A percentile compares a stretch with the other conserved stretches of the same genome.
Evolutionary conservation across 2,329 filamentous ascomycete species (phyloP).

Genomic region (Ophiostoma ips): DNA sequence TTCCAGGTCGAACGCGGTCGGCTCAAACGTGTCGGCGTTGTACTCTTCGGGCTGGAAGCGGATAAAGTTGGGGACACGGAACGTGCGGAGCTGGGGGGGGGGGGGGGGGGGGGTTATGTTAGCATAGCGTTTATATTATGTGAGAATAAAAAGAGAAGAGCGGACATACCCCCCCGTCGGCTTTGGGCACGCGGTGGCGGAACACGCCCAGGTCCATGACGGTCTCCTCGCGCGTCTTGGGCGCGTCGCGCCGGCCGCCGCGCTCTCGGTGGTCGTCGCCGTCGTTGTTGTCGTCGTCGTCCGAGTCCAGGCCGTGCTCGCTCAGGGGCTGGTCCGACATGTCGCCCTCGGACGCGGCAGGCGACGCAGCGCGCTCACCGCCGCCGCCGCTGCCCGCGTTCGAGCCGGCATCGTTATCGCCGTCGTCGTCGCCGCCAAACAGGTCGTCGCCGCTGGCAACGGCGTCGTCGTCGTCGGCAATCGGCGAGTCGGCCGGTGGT

Average conservation of each 20-base stretch:
- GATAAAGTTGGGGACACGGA: constrained; percentile 61
- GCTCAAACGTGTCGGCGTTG: constrained; percentile 50
- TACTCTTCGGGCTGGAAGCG: constrained; percentile 55
- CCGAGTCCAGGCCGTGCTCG: constrained; percentile 46
- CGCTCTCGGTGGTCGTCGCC: constrained; percentile 16
- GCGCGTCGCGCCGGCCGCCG: constrained; percentile 21
- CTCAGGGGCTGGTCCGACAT: constrained; percentile 46
- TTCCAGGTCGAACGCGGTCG: constrained; percentile 38
- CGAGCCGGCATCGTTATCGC: constrained; percentile 44
- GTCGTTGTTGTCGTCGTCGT: constrained; percentile 34
- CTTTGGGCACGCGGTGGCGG: constrained; percentile 54
- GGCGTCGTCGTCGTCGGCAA: constrained; percentile 6
- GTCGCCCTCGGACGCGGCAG: constrained; percentile 45
- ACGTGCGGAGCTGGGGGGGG: constrained; percentile 58
- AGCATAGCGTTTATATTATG: background rate
- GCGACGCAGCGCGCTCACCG: constrained; percentile 34
- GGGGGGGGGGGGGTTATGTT: no score
- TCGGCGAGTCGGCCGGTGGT: constrained; percentile 8
- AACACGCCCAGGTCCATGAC: constrained; percentile 52
- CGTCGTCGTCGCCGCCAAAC: constrained; percentile 22
- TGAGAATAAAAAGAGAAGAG: background rate
- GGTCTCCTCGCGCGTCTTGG: constrained; percentile 38
- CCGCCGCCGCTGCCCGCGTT: constrained; percentile 40
- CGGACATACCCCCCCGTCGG: background rate
- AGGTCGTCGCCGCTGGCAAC: constrained; percentile 12